Base-by-base conservation (phyloP, 2,329 filamentous ascomycete species). In the Phoma sp. region DNA sequence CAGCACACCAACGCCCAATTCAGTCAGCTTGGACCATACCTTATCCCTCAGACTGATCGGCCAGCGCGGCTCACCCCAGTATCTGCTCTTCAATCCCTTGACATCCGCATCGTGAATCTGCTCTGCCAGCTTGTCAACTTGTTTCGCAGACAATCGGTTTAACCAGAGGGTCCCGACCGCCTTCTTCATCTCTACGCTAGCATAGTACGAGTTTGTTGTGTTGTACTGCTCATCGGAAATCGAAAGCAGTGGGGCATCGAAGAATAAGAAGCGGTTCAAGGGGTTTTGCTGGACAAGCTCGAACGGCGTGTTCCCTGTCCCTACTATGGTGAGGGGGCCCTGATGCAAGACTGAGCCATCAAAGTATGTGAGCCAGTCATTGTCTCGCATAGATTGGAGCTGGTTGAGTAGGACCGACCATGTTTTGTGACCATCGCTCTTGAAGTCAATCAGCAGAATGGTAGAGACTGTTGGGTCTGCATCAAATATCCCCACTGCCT, bases 371-470 rank as follows among this genome's bases (percentile, higher is more conserved):
- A 80, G 68, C 56, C 75, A 90, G n/a, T 81, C 81, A 33, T 76
- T 78, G 33, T 83, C 74, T 4, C 86, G 79, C 6, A 91, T 77
- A 2, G 86, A 82, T 49, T 84, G 76, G 0, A 91, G 78, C 50
- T 87, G 82, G 26, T 76, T 66, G 14, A 83, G 60, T 0, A 88
- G 80, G 40, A 80, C 72, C 0, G 78, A 78, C 76, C 83, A 86
- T 1, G 82, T 84, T 18, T 77, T 71, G 4, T 72, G 66, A 1
- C 81, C 83, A 21, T 79, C 69, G 2, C 81, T 86, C 73, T 92
- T 92, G 67, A 92, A 76, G 69, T 92, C 89, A 25, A 92, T 80
- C 4, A 92, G 79, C 4, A 92, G 78, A 5, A 84, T 78, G 0
- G 90, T 72, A 0, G 84, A 69, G 33, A 74, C 72, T 6, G 56